phyloP scores from a whole-genome alignment of 768 basidiomycete genomes.

The Tricholoma furcatifolium region DNA sequence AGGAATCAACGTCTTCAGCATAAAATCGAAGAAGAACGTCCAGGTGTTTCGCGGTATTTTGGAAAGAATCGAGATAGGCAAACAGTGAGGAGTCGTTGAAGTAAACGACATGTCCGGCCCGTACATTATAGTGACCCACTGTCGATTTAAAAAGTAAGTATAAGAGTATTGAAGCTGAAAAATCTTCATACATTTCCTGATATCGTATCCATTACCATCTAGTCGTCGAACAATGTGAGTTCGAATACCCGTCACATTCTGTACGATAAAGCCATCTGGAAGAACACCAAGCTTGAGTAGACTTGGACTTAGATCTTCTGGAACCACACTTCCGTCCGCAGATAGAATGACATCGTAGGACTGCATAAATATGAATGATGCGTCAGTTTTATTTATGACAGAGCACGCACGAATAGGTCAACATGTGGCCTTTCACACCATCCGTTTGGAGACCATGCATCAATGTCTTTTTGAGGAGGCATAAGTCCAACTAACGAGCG shows the following conservation, averaged over 20 bases:
- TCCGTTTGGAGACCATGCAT: constrained; percentile 65
- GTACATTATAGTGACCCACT: constrained; percentile 84
- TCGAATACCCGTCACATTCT: constrained; percentile 77
- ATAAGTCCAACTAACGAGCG: constrained; percentile 61
- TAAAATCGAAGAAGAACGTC: constrained; percentile 63
- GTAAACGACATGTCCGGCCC: constrained; percentile 79
- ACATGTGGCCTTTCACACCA: constrained; percentile 74
- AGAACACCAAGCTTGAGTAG: constrained; percentile 61
- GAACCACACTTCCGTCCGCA: constrained; percentile 45
- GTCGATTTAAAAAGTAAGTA: background rate
- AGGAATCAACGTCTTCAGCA: constrained; percentile 48
- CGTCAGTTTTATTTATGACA: background rate
- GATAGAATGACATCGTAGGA: constrained; percentile 83
- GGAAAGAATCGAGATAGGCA: constrained; percentile 25
- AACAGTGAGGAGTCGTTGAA: constrained; percentile 65
- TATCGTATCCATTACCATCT: constrained; percentile 84
- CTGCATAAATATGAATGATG: constrained; percentile 34
- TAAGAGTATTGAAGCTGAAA: background rate
- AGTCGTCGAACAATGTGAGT: constrained; percentile 75
- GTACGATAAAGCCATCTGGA: constrained; percentile 69
- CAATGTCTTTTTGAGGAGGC: constrained; percentile 48
- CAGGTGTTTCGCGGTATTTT: constrained; percentile 27
- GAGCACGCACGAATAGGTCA: constrained; percentile 61
- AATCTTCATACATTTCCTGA: constrained; percentile 66
- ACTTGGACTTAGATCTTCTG: constrained; percentile 73